These are phyloP conservation scores for Escallonia rubra DNA, from an alignment of 129 eudicot species.

Conservation along the genomic window DNA sequence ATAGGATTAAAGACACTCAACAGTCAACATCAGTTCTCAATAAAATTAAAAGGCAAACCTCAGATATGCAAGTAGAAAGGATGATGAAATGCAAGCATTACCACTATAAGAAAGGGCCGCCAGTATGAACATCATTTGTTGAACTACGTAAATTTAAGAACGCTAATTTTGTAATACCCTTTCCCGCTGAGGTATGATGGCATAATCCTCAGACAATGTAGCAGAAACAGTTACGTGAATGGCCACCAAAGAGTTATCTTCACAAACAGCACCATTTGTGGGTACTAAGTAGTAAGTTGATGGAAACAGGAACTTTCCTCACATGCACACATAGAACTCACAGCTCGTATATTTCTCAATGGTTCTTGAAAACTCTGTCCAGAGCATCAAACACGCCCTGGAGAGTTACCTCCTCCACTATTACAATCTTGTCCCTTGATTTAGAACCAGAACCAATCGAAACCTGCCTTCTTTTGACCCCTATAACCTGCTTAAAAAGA, in stretches of 20 bases:
- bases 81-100: too few relatives aligned
- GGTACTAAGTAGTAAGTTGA: background rate
- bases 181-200: background rate
- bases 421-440: constrained; percentile 60
- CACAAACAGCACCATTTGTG: background rate
- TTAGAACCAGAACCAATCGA: constrained; percentile 60
- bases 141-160: too few relatives aligned
- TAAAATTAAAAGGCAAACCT: too few relatives aligned
- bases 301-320: background rate
- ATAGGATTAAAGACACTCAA: too few relatives aligned
- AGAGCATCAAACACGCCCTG: constrained; percentile 52
- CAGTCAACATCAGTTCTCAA: too few relatives aligned
- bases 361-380: constrained; percentile 24
- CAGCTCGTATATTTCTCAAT: constrained; percentile 9
- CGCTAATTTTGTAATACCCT: too few relatives aligned
- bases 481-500: constrained; percentile 38
- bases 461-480: constrained; percentile 58
- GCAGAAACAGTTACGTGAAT: background rate
- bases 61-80: too few relatives aligned
- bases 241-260: background rate
- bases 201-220: background rate
- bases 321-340: background rate
- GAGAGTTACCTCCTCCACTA: constrained; percentile 45
- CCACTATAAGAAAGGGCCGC: too few relatives aligned
- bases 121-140: too few relatives aligned